Conservation (phyloP, 148 eudicot genomes). For the Chenopodium quinoa region DNA sequence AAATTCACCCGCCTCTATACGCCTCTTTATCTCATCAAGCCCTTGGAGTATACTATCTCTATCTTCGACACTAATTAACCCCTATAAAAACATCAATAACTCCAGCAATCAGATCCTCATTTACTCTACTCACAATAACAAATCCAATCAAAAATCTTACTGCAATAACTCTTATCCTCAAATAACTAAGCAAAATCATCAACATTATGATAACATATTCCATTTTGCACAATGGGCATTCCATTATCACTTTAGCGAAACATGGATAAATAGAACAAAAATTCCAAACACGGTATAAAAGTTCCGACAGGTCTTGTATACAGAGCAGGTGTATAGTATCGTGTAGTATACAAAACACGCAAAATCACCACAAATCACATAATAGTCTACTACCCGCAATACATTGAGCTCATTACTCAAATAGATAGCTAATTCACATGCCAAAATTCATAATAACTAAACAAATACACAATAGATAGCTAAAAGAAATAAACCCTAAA, state of each 20-base stretch:
- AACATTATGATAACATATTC: neutral
- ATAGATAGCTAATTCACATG: neutral
- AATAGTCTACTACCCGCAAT: neutral
- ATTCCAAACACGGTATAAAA: neutral
- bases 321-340: neutral
- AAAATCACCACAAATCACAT: neutral
- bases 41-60: constrained; percentile 71
- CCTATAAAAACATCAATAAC: constrained; percentile 41
- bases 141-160: neutral
- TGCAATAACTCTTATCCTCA: neutral
- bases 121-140: neutral
- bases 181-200: neutral
- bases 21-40: constrained; percentile 64
- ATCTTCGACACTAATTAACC: constrained; percentile 60
- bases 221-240: neutral
- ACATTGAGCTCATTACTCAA: neutral
- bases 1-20: constrained; percentile 81
- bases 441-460: neutral
- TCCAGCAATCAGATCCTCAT: constrained; percentile 8
- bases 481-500: neutral
- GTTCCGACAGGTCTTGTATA: neutral
- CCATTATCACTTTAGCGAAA: neutral
- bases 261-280: neutral
- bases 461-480: neutral
- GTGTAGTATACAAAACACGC: neutral